Conservation (phyloP, 2,329 filamentous ascomycete genomes). For the Xylaria arbuscula region DNA sequence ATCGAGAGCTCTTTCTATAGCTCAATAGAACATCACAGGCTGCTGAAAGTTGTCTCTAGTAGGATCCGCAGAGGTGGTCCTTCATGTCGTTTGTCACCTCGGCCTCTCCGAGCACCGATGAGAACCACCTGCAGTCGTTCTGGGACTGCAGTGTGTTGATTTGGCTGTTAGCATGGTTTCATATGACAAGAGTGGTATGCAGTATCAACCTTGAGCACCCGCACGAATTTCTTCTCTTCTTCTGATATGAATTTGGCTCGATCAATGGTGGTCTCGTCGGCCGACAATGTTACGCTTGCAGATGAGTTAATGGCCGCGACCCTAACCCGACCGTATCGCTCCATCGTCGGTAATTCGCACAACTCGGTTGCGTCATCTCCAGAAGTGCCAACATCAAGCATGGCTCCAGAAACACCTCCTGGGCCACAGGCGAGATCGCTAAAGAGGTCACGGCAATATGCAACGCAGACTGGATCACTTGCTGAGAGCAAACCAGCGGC, state of each 20-base stretch:
- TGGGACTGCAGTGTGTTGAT: slow-evolving; percentile 40
- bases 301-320: slow-evolving; percentile 53
- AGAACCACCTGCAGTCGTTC: too few relatives aligned
- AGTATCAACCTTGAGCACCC: slow-evolving; percentile 52
- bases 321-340: slow-evolving; percentile 46
- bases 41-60: slow-evolving; percentile 4
- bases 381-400: slow-evolving; percentile 60
- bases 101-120: neutral
- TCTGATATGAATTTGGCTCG: slow-evolving; percentile 40
- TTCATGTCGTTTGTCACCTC: too few relatives aligned
- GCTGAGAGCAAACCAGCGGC: slow-evolving; percentile 57
- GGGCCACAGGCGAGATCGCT: slow-evolving; percentile 18
- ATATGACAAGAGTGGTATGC: slow-evolving; percentile 58
- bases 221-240: slow-evolving; percentile 44
- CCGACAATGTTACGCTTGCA: slow-evolving; percentile 52
- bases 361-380: slow-evolving; percentile 51
- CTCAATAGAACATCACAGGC: neutral
- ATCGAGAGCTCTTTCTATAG: slow-evolving; percentile 11
- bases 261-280: slow-evolving; percentile 48
- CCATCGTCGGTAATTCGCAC: slow-evolving; percentile 26
- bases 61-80: too few relatives aligned
- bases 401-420: slow-evolving; percentile 56
- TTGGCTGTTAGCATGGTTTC: slow-evolving; percentile 35
- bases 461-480: slow-evolving; percentile 56
- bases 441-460: slow-evolving; percentile 57